These are phyloP conservation scores for Coemansia sp. DNA, from an alignment of 192 early-diverging fungal species.

Conservation along the genomic window DNA sequence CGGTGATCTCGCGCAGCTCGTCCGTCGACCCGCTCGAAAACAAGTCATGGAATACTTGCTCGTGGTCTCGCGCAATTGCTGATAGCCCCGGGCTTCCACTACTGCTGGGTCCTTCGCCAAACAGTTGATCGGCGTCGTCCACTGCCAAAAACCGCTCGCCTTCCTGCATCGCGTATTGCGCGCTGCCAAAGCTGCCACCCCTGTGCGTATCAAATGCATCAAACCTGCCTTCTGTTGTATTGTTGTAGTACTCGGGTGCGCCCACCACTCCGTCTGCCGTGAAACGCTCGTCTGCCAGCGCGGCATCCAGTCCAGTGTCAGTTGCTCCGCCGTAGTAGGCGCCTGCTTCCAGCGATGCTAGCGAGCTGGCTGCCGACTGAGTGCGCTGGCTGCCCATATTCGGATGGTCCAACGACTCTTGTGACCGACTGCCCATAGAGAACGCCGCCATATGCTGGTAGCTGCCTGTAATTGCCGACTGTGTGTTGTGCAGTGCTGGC, in stretches of 20 bases:
- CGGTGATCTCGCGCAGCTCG: slow-evolving; percentile 6
- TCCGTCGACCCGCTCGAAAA: slow-evolving; percentile 9
- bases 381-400: slow-evolving; percentile 49
- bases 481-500: not conserved
- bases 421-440: slow-evolving; percentile 20
- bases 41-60: slow-evolving; percentile 37
- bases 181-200: slow-evolving; percentile 24
- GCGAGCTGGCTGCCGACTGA: slow-evolving; percentile 13
- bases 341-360: slow-evolving; percentile 8
- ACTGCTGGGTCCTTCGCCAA: slow-evolving; percentile 31
- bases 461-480: not conserved
- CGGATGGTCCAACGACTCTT: slow-evolving; percentile 44
- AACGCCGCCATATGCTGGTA: slow-evolving; percentile 7
- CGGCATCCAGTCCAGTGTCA: not conserved
- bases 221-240: too few species aligned
- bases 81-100: slow-evolving; percentile 20
- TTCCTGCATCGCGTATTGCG: not conserved
- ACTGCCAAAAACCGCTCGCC: slow-evolving; percentile 13
- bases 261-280: too few species aligned
- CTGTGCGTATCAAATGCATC: slow-evolving; percentile 8
- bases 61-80: slow-evolving; percentile 42
- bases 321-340: not conserved
- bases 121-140: slow-evolving; percentile 22
- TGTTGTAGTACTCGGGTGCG: too few species aligned
- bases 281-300: too few species aligned